Conservation (phyloP, 2,329 filamentous ascomycete genomes). For the Phialophora verrucosa region DNA sequence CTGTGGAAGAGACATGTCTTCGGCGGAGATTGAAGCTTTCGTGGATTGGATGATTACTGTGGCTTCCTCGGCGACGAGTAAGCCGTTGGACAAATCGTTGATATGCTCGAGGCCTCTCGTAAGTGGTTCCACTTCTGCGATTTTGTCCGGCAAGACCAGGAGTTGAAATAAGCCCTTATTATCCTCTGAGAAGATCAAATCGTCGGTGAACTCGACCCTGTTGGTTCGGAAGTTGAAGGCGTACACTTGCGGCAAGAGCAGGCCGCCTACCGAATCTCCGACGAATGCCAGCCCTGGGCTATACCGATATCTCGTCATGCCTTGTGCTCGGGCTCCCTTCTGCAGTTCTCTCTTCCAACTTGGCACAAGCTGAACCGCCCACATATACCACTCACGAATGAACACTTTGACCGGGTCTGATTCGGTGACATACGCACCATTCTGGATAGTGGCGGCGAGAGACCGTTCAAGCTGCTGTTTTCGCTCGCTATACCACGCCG, state of each 20-base stretch:
- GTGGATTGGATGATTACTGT: slow-evolving; percentile 32
- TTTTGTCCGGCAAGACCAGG: slow-evolving; percentile 41
- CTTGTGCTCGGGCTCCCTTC: slow-evolving; percentile 42
- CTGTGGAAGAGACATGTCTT: neutral
- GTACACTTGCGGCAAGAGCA: slow-evolving; percentile 47
- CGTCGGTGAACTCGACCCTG: slow-evolving; percentile 43
- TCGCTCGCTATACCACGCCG: slow-evolving; percentile 46
- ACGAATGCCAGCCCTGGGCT: slow-evolving; percentile 45
- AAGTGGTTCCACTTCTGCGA: slow-evolving; percentile 21
- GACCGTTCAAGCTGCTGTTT: slow-evolving; percentile 49
- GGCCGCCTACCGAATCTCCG: slow-evolving; percentile 42
- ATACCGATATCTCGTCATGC: slow-evolving; percentile 44
- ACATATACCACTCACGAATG: slow-evolving; percentile 45
- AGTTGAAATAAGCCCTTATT: slow-evolving; percentile 45
- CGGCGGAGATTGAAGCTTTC: neutral
- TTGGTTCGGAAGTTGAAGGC: slow-evolving; percentile 36
- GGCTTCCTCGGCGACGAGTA: slow-evolving; percentile 28
- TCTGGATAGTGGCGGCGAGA: slow-evolving; percentile 45
- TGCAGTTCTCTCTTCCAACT: slow-evolving; percentile 42
- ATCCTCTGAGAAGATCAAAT: slow-evolving; percentile 41
- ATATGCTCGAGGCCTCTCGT: slow-evolving; percentile 21
- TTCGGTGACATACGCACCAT: slow-evolving; percentile 46
- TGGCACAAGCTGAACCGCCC: slow-evolving; percentile 44
- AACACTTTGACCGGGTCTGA: slow-evolving; percentile 42
- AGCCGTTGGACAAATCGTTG: slow-evolving; percentile 14